A percentile compares a stretch with the other conserved stretches of the same genome.
These are phyloP conservation scores for Alternaria gansuensis DNA, from an alignment of 2,329 filamentous ascomycete genomes.

Conservation along the genomic window DNA sequence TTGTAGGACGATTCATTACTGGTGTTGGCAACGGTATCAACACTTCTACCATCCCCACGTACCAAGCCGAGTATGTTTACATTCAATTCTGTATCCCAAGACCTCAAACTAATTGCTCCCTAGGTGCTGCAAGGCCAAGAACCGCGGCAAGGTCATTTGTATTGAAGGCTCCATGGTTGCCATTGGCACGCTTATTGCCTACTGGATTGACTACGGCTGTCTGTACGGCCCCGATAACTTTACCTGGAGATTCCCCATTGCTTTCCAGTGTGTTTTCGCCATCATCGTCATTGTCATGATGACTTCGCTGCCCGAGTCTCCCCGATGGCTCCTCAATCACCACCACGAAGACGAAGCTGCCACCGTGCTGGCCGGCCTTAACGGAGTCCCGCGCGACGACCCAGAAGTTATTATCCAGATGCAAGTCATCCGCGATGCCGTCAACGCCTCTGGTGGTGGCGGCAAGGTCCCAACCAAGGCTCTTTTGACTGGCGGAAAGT, in stretches of 20 bases:
- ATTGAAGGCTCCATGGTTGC: constrained; percentile 63
- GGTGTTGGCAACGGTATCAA: constrained; percentile 65
- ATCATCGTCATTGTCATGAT: constrained; percentile 49
- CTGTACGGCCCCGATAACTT: constrained; percentile 41
- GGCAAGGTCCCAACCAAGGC: constrained; percentile 51
- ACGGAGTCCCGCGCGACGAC: constrained; percentile 59
- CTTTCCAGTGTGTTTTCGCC: constrained; percentile 61
- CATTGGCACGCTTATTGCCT: constrained; percentile 60
- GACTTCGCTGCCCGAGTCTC: constrained; percentile 44
- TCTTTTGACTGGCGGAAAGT: constrained; percentile 69
- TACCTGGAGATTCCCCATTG: constrained; percentile 62
- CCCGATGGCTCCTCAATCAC: constrained; percentile 47
- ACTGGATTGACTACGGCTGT: constrained; percentile 62
- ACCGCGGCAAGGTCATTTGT: constrained; percentile 68
- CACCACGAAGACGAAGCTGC: constrained; percentile 58
- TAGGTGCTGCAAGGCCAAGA: constrained; percentile 60
- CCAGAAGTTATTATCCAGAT: constrained; percentile 66
- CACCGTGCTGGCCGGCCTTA: constrained; percentile 60
- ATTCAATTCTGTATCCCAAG: rapidly evolving
- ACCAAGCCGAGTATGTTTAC: constrained; percentile 59
- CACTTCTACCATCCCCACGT: constrained; percentile 63
- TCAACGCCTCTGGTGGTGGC: constrained; percentile 48
- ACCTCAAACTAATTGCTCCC: constrained; percentile 1
- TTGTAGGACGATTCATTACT: constrained; percentile 62
- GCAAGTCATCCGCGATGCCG: constrained; percentile 68